Conservation (phyloP, 805 yeast species). For the Debaryomyces tyrocola region DNA sequence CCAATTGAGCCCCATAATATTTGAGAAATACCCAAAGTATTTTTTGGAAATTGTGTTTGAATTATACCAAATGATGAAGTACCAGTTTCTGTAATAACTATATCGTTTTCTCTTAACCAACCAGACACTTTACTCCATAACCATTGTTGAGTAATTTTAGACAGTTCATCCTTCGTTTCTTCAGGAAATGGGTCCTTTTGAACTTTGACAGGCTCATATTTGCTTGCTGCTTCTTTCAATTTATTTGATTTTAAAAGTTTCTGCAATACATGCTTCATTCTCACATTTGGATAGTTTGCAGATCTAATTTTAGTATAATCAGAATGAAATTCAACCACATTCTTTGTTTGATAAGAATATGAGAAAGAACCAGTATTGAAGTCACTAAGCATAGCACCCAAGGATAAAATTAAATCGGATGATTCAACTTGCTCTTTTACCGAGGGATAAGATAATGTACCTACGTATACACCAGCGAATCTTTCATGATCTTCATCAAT, state of each 20-base stretch:
- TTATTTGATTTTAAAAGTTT: slow-evolving; percentile 6
- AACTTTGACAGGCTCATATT: slow-evolving; percentile 12
- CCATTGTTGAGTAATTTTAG: slow-evolving; percentile 25
- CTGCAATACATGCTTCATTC: slow-evolving; percentile 18
- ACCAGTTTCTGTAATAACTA: slow-evolving; percentile 36
- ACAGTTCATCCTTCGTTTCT: slow-evolving; percentile 5
- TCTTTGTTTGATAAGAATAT: slow-evolving; percentile 18
- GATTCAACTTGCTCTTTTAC: slow-evolving; percentile 20
- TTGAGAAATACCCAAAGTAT: slow-evolving; percentile 32
- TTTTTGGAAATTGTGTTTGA: slow-evolving; percentile 29
- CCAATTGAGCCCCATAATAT: slow-evolving; percentile 40
- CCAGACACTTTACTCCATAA: slow-evolving; percentile 28
- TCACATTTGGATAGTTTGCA: slow-evolving; percentile 16
- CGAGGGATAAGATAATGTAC: slow-evolving; percentile 20
- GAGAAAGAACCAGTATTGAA: slow-evolving; percentile 25
- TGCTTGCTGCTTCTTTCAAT: slow-evolving; percentile 8
- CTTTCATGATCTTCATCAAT: slow-evolving; percentile 18
- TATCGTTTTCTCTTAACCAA: slow-evolving; percentile 31
- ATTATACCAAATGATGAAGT: slow-evolving; percentile 37
- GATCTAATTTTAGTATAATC: slow-evolving; percentile 18
- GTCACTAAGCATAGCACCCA: slow-evolving; percentile 23
- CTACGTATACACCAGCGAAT: slow-evolving; percentile 24
- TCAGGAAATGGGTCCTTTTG: slow-evolving; percentile 14
- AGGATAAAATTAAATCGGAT: slow-evolving; percentile 20
- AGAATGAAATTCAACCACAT: slow-evolving; percentile 23